These are phyloP conservation scores for Podila verticillata DNA, from an alignment of 192 early-diverging fungal species.

Conservation along the genomic window DNA sequence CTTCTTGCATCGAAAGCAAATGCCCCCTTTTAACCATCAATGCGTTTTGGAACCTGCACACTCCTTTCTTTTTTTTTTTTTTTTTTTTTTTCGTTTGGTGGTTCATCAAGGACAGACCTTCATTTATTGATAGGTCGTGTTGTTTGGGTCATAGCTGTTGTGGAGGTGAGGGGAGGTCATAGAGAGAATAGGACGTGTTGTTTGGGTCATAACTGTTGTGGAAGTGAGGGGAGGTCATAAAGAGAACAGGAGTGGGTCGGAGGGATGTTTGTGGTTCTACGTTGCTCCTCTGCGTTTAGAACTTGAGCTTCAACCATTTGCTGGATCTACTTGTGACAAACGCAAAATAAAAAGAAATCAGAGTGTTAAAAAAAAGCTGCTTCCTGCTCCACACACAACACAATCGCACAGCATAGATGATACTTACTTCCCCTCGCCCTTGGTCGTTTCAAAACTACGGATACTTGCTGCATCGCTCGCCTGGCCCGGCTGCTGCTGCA, in stretches of 20 bases:
- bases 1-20: no score
- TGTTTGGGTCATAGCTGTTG: no score
- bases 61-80: background rate
- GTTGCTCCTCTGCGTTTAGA: background rate
- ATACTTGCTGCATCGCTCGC: constrained; percentile 19
- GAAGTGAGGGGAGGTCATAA: background rate
- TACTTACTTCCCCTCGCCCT: constrained; percentile 34
- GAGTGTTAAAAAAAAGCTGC: background rate
- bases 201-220: background rate
- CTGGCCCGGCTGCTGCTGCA: constrained; percentile 10
- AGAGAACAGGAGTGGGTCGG: background rate
- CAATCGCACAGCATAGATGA: background rate
- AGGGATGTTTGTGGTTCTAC: background rate
- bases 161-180: no score
- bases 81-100: background rate
- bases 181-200: background rate
- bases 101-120: no score
- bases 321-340: constrained; percentile 7
- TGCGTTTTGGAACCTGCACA: no score
- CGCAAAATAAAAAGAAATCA: background rate
- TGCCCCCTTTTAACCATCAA: no score
- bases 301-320: constrained; percentile 25
- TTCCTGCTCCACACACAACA: background rate
- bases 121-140: no score
- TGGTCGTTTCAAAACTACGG: constrained; percentile 23